A percentile compares a stretch with the other conserved stretches of the same genome.
Evolutionary conservation across 2,329 filamentous ascomycete species (phyloP).

Genomic region (Phaeomoniella chlamydospora): DNA sequence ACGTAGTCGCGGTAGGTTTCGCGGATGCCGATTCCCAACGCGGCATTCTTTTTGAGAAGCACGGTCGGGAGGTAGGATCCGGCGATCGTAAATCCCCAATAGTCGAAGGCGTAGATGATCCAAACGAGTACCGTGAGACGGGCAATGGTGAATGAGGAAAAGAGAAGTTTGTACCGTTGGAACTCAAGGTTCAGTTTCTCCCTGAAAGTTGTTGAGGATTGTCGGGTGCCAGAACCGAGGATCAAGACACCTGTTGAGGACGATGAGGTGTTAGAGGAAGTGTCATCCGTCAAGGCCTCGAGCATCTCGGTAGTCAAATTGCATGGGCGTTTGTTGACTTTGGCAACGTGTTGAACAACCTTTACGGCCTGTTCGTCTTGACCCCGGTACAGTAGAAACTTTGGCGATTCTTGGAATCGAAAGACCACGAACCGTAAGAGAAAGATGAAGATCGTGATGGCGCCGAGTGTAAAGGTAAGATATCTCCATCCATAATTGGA

Average conservation of each 20-base stretch:
- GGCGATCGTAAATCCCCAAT: constrained; percentile 11
- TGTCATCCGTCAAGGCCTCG: constrained; percentile 36
- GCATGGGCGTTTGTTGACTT: constrained; percentile 52
- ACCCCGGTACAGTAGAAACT: constrained; percentile 64
- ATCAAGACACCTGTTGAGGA: constrained; percentile 10
- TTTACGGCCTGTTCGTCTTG: constrained; percentile 66
- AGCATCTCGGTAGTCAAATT: constrained; percentile 63
- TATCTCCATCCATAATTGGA: constrained; percentile 31
- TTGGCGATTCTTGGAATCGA: constrained; percentile 71
- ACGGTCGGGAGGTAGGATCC: constrained; percentile 25
- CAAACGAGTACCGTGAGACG: constrained; percentile 33
- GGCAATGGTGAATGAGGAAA: constrained; percentile 24
- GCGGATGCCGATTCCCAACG: constrained; percentile 9
- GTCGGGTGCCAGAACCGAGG: constrained; percentile 16
- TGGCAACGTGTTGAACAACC: constrained; percentile 64
- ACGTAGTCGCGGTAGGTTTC: constrained; percentile 20
- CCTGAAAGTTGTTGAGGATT: constrained; percentile 14
- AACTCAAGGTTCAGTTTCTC: constrained; percentile 25
- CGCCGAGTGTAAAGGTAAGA: constrained; percentile 55
- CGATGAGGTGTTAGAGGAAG: constrained; percentile 2
- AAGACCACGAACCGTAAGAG: constrained; percentile 65
- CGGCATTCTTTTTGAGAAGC: constrained; percentile 14
- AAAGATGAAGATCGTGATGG: constrained; percentile 64
- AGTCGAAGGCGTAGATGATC: constrained; percentile 34
- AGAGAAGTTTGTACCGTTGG: constrained; percentile 28